Conservation (phyloP, 805 yeast genomes). For the Peterozyma xylosa region DNA sequence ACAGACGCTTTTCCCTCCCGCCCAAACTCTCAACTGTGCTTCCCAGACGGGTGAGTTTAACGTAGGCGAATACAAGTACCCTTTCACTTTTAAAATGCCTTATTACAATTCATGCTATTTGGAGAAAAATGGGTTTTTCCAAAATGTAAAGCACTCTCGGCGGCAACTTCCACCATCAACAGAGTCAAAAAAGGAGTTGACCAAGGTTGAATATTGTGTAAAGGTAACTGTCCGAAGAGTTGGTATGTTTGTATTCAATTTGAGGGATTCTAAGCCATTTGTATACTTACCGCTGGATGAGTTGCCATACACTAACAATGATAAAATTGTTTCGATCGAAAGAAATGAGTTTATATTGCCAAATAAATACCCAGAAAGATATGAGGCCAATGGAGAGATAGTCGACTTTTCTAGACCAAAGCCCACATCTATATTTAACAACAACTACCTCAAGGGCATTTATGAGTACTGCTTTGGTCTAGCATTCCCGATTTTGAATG, state of each 20-base stretch:
- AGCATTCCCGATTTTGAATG: slow-evolving; percentile 10
- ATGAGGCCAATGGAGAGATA: slow-evolving; percentile 22
- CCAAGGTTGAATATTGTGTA: slow-evolving; percentile 42
- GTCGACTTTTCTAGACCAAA: not conserved
- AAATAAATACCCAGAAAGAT: slow-evolving; percentile 34
- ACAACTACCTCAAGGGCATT: not conserved
- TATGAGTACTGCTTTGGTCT: not conserved
- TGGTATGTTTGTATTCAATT: slow-evolving; percentile 37
- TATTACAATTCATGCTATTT: slow-evolving; percentile 29
- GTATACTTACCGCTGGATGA: slow-evolving; percentile 41
- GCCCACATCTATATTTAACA: not conserved
- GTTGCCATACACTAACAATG: slow-evolving; percentile 22
- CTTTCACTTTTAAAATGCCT: slow-evolving; percentile 40
- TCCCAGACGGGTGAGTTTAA: slow-evolving; percentile 35
- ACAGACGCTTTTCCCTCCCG: slow-evolving; percentile 38
- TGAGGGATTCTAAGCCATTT: slow-evolving; percentile 42
- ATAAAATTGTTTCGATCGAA: slow-evolving; percentile 32
- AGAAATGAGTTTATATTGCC: slow-evolving; percentile 31
- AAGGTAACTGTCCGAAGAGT: slow-evolving; percentile 54
- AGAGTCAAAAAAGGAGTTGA: slow-evolving; percentile 17
- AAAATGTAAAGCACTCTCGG: no score
- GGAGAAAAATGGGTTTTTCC: not conserved
- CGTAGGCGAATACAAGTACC: slow-evolving; percentile 41
- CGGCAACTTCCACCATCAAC: slow-evolving; percentile 18
- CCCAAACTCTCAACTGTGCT: slow-evolving; percentile 36